A percentile compares a stretch with the other conserved stretches of the same genome.
Conservation (phyloP, 2,329 filamentous ascomycete species). For the Arthroderma sp. region DNA sequence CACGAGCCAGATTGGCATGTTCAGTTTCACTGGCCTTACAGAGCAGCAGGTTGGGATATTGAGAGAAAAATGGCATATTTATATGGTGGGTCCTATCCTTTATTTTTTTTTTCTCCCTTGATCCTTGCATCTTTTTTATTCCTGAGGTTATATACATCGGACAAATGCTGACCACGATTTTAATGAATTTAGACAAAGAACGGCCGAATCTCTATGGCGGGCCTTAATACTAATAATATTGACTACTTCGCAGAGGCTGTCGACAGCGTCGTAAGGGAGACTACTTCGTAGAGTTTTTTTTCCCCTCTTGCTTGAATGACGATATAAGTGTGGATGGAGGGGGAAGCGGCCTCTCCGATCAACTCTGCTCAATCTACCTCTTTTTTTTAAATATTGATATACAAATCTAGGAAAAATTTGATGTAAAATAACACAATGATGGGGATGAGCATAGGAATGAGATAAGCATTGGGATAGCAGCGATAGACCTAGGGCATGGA, state of each 20-base stretch:
- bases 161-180: background rate
- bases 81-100: constrained; percentile 27
- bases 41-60: constrained; percentile 35
- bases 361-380: too few species aligned
- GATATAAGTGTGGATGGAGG: too few species aligned
- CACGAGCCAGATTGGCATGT: constrained; percentile 98
- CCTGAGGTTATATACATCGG: background rate
- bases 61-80: constrained; percentile 37
- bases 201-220: constrained; percentile 94
- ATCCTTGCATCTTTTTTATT: background rate
- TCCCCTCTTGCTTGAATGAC: too few species aligned
- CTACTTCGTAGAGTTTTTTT: background rate
- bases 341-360: too few species aligned
- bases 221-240: constrained; percentile 82
- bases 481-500: too few species aligned
- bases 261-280: constrained; percentile 58
- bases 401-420: too few species aligned
- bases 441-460: too few species aligned
- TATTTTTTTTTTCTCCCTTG: background rate
- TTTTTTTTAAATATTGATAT: too few species aligned
- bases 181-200: constrained; percentile 59
- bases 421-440: too few species aligned
- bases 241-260: constrained; percentile 88
- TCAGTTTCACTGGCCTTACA: constrained; percentile 58
- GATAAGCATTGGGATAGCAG: too few species aligned